Evolutionary conservation across 2,329 filamentous ascomycete species (phyloP).

Genomic region (Mycogone perniciosa): DNA sequence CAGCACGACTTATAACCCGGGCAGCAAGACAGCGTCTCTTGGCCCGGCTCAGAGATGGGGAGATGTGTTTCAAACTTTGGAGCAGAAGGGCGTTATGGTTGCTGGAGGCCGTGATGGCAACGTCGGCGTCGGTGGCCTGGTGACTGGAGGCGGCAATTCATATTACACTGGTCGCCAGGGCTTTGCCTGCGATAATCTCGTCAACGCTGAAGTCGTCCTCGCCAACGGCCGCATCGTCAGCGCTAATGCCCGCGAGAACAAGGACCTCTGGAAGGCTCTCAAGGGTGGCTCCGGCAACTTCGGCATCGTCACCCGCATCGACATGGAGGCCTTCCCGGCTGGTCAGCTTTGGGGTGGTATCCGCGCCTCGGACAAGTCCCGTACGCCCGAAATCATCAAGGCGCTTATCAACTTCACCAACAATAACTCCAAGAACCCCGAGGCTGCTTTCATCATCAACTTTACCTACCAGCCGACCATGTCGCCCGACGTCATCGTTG

Average conservation of each 20-base stretch:
- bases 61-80: constrained; percentile 31
- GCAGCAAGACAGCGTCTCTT: constrained; percentile 27
- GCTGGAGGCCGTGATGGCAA: constrained; percentile 33
- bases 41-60: constrained; percentile 35
- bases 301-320: constrained; percentile 26
- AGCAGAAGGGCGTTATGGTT: constrained; percentile 25
- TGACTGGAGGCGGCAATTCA: constrained; percentile 30
- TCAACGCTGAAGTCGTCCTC: constrained; percentile 31
- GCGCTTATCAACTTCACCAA: constrained; percentile 14
- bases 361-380: constrained; percentile 11
- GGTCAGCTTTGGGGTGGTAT: constrained; percentile 27
- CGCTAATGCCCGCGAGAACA: constrained; percentile 26
- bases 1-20: constrained; percentile 22
- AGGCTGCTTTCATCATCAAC: constrained; percentile 16
- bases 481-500: constrained; percentile 11
- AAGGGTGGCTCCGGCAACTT: constrained; percentile 41
- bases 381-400: constrained; percentile 10
- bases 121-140: constrained; percentile 28
- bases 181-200: constrained; percentile 32
- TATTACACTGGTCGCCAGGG: constrained; percentile 34
- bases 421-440: constrained; percentile 16
- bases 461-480: constrained; percentile 15
- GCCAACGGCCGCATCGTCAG: constrained; percentile 32
- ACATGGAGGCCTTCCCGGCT: constrained; percentile 17
- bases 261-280: constrained; percentile 38